Base-by-base conservation (phyloP, 768 basidiomycete genomes). In the Lactifluus pinguis region DNA sequence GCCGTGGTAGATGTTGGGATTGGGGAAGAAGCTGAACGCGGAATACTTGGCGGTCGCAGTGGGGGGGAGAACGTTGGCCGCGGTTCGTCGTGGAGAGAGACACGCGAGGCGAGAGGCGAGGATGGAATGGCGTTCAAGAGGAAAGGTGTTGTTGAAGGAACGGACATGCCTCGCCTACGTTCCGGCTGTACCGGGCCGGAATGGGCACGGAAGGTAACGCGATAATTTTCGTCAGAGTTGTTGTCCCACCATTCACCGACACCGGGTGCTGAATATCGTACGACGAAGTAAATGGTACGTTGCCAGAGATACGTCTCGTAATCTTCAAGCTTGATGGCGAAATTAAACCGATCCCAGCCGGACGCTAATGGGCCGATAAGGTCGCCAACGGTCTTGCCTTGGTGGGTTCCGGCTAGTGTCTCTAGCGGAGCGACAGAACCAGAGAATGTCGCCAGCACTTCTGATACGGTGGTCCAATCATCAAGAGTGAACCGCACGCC, bases 181-280 rank as follows among this genome's bases (percentile, higher is more conserved):
- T 62, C 55, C 11, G 60, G 60, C 29, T 56, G 60, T 9, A 6
- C 32, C 48, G 55, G 60, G 29, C 38, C 52, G 34, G 68, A 60
- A 42, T 68, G 67, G 4, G 60, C 14, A 15, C 73, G 71, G 73
- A 98, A 98, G 29, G 73, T 77, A 55, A 97, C 74, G 29, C 80
- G 76, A 76, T 95, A 98, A 70, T 98, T 95, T 64, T 70, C 65
- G 0, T 85, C 86, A 3, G 66, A 73, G 66, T 95, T 95, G 70
- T 93, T 95, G 74, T 98, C 95, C 95, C 95, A 98, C 80, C 87
- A 89, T 75, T 98, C 95, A 17, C 78, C 81, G 8, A 73, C 69
- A 68, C 79, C 72, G 69, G 73, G 67, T 68, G 74, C 68, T 34
- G 71, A 67, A 69, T 79, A 85, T 51, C 89, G 74, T 10, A 80